Conservation (phyloP, 352 stramenopile species). For the Phytophthora vignae region DNA sequence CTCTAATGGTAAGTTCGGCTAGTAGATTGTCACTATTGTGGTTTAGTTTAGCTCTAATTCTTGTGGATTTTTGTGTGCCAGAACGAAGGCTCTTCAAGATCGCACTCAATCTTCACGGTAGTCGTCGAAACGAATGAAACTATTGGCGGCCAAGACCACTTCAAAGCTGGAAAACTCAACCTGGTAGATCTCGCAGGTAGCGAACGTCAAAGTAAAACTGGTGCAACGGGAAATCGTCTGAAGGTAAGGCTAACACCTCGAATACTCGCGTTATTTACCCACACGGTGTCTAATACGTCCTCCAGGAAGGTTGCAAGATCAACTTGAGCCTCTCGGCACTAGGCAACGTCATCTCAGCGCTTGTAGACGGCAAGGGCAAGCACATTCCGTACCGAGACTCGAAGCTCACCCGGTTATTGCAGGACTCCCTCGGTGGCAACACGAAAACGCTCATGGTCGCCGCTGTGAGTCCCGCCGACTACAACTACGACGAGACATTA, state of each 20-base stretch:
- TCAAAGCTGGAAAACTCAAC: constrained; percentile 90
- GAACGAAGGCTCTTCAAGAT: constrained; percentile 86
- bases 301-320: constrained; percentile 90
- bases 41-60: neutral
- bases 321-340: constrained; percentile 83
- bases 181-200: constrained; percentile 84
- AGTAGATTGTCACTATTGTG: neutral
- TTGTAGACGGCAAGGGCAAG: constrained; percentile 88
- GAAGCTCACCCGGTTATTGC: constrained; percentile 92
- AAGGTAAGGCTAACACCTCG: constrained; percentile 44
- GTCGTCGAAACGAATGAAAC: constrained; percentile 87
- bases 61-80: constrained; percentile 17
- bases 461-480: constrained; percentile 94
- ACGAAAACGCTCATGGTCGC: constrained; percentile 97
- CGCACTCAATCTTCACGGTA: constrained; percentile 89
- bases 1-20: constrained; percentile 67
- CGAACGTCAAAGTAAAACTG: constrained; percentile 87
- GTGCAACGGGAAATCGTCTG: constrained; percentile 76
- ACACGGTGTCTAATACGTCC: neutral
- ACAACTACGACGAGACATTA: constrained; percentile 96
- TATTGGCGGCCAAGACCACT: constrained; percentile 73
- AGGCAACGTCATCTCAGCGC: constrained; percentile 87
- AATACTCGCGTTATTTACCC: neutral
- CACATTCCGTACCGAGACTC: constrained; percentile 93
- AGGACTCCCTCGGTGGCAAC: constrained; percentile 95